Conservation (phyloP, 768 basidiomycete genomes). For the Pilatotrama ljubarskyi region DNA sequence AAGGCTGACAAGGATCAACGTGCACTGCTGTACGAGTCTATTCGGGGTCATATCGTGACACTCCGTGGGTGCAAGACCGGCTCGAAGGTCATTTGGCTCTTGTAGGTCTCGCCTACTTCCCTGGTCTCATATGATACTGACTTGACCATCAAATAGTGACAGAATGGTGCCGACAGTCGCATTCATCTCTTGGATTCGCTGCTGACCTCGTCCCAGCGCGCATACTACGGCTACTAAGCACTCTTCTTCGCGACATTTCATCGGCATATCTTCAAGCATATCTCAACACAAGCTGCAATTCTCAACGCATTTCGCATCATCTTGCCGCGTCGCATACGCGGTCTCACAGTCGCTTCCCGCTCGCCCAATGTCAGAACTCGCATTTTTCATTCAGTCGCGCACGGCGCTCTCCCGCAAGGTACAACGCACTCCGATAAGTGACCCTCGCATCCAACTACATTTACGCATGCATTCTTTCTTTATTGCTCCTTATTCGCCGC, state of each 20-base stretch:
- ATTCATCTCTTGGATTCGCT: background rate
- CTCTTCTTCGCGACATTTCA: slow-evolving; percentile 30
- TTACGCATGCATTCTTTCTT: slow-evolving; percentile 23
- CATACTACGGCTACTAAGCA: slow-evolving; percentile 60
- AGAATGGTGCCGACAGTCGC: slow-evolving; percentile 46
- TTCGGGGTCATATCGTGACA: slow-evolving; percentile 84
- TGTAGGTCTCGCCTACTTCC: slow-evolving; percentile 41
- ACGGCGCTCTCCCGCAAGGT: background rate
- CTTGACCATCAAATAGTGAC: slow-evolving; percentile 40
- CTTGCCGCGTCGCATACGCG: slow-evolving; percentile 8
- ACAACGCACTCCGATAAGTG: background rate
- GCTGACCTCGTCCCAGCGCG: slow-evolving; percentile 42
- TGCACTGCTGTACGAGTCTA: slow-evolving; percentile 79
- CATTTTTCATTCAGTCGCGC: background rate
- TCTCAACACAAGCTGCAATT: slow-evolving; percentile 10
- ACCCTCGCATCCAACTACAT: slow-evolving; percentile 4
- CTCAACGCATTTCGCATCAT: slow-evolving; percentile 12
- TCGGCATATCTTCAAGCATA: slow-evolving; percentile 28
- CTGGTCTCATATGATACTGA: background rate
- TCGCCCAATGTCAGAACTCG: background rate
- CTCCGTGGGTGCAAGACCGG: slow-evolving; percentile 90
- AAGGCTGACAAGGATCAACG: slow-evolving; percentile 89
- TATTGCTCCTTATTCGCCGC: slow-evolving; percentile 26
- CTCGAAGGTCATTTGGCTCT: slow-evolving; percentile 90
- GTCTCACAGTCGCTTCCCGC: background rate